These are phyloP conservation scores for Hysterangium stoloniferum DNA, from an alignment of 768 basidiomycete genomes.

Conservation along the genomic window DNA sequence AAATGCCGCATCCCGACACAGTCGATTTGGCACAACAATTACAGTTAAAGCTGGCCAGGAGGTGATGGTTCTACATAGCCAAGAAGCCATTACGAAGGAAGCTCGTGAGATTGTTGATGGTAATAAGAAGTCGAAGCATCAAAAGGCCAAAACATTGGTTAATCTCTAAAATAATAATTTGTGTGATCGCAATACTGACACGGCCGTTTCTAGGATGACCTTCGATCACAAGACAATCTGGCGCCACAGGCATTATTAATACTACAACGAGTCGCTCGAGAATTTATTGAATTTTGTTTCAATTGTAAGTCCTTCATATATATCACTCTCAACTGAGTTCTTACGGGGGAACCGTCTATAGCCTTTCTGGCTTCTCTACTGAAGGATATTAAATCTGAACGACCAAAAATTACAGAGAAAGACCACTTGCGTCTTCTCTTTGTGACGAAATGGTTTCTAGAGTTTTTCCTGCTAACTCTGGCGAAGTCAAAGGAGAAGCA, in stretches of 20 bases:
- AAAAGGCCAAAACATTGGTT: slow-evolving; percentile 45
- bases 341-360: slow-evolving; percentile 30
- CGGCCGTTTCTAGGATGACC: slow-evolving; percentile 40
- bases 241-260: slow-evolving; percentile 53
- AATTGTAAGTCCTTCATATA: slow-evolving; percentile 58
- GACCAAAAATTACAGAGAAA: slow-evolving; percentile 88
- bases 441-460: slow-evolving; percentile 85
- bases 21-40: slow-evolving; percentile 94
- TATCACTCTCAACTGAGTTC: slow-evolving; percentile 9
- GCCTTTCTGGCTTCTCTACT: slow-evolving; percentile 81
- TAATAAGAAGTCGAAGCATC: slow-evolving; percentile 50
- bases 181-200: neutral
- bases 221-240: slow-evolving; percentile 60
- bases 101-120: slow-evolving; percentile 67
- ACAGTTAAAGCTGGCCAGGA: slow-evolving; percentile 63
- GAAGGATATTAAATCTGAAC: slow-evolving; percentile 90
- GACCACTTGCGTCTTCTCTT: slow-evolving; percentile 86
- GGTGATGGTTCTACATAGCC: slow-evolving; percentile 71
- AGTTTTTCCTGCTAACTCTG: slow-evolving; percentile 67
- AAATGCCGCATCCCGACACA: slow-evolving; percentile 70
- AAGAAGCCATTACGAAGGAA: slow-evolving; percentile 67
- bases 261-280: slow-evolving; percentile 60
- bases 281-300: slow-evolving; percentile 79
- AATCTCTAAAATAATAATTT: slow-evolving; percentile 1
- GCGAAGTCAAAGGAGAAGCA: slow-evolving; percentile 23